Evolutionary conservation across 140 eudicot species (phyloP).

Genomic region (Flaveria floridana): DNA sequence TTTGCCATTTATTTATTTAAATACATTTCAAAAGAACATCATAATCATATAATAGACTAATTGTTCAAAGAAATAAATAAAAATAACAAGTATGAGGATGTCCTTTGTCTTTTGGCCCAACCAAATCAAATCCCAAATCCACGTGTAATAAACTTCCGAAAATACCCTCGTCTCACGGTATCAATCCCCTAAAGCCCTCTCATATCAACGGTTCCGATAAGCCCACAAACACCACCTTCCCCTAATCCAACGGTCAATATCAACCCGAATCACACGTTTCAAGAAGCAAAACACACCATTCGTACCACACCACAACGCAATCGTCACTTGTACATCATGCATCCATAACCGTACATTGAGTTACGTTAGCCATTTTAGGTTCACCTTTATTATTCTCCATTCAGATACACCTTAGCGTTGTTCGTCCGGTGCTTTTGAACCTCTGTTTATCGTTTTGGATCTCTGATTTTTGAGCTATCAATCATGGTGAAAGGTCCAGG

Average conservation of each 20-base stretch:
- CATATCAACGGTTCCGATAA: slow-evolving; percentile 22
- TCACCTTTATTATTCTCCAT: slow-evolving; percentile 13
- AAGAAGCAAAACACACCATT: slow-evolving; percentile 17
- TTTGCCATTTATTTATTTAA: not conserved
- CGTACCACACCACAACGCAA: not conserved
- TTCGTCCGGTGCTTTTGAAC: slow-evolving; percentile 7
- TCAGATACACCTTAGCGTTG: slow-evolving; percentile 27
- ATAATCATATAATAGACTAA: no score
- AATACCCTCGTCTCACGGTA: slow-evolving; percentile 9
- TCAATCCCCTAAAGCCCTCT: slow-evolving; percentile 13
- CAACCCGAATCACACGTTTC: slow-evolving; percentile 21
- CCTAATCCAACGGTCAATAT: slow-evolving; percentile 27
- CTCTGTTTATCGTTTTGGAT: slow-evolving; percentile 1
- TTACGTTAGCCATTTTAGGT: slow-evolving; percentile 8
- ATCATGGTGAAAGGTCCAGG: slow-evolving; percentile 89
- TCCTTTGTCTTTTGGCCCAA: not conserved
- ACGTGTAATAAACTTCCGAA: slow-evolving; percentile 29
- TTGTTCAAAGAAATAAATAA: not conserved
- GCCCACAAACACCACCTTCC: not conserved
- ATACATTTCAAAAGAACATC: not conserved
- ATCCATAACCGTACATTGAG: not conserved
- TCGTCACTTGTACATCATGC: slow-evolving; percentile 10
- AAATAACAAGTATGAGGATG: slow-evolving; percentile 3
- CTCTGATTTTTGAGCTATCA: slow-evolving; percentile 25
- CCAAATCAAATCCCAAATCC: slow-evolving; percentile 12